A percentile compares a stretch with the other conserved stretches of the same genome.
Evolutionary conservation across 208 protist species (phyloP).

Genomic region (Plasmodiophora brassicae): DNA sequence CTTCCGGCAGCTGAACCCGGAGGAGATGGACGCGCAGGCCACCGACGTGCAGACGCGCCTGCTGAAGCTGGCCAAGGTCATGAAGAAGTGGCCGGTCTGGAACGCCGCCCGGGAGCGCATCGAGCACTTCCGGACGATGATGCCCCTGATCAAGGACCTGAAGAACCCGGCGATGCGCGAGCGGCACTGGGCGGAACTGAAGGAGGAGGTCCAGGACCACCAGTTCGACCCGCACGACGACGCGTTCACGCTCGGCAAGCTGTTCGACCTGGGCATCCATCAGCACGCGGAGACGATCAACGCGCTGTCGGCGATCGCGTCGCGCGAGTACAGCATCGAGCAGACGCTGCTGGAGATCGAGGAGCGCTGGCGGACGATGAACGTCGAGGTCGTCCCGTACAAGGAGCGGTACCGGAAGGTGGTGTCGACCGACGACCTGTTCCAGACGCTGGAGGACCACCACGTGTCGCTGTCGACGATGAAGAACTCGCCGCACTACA

Average conservation of each 20-base stretch:
- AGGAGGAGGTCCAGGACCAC: constrained; percentile 42
- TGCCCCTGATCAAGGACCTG: constrained; percentile 91
- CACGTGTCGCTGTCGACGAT: constrained; percentile 80
- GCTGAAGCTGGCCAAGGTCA: constrained; percentile 73
- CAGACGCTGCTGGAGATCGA: constrained; percentile 79
- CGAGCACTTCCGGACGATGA: constrained; percentile 83
- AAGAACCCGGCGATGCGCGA: constrained; percentile 69
- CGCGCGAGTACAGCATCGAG: constrained; percentile 86
- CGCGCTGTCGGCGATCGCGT: constrained; percentile 79
- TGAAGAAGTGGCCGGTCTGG: constrained; percentile 85
- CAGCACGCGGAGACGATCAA: constrained; percentile 81
- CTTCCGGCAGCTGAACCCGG: constrained; percentile 75
- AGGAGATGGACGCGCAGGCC: constrained; percentile 80
- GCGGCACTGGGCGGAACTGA: constrained; percentile 62
- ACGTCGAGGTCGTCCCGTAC: constrained; percentile 60
- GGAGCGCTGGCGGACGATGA: constrained; percentile 76
- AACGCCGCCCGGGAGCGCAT: constrained; percentile 82
- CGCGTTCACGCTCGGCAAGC: constrained; percentile 81
- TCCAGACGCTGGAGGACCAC: constrained; percentile 82
- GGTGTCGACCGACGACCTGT: constrained; percentile 80
- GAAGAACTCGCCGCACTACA: constrained; percentile 88
- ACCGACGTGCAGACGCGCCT: constrained; percentile 69
- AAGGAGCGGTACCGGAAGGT: constrained; percentile 79
- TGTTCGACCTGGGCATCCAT: constrained; percentile 87
- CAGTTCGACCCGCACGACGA: constrained; percentile 80